Percentiles rank a stretch among this genome's conserved stretches.
phyloP scores from a whole-genome alignment of 2,329 filamentous ascomycete species.

The Botrytis fabae region DNA sequence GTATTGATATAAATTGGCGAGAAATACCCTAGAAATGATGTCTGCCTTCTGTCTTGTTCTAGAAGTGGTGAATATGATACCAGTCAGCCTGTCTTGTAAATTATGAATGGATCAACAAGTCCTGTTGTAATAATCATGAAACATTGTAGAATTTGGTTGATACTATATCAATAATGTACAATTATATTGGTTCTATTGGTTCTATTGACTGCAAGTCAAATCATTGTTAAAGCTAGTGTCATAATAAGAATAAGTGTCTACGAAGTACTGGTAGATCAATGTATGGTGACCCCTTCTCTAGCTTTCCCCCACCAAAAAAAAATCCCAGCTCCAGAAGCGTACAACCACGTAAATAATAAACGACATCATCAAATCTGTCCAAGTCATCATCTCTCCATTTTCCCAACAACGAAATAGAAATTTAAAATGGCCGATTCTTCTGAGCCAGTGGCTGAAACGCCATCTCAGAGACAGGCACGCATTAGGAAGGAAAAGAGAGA shows the following conservation, averaged over 20 bases:
- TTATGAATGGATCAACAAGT: not conserved
- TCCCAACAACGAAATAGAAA: not conserved
- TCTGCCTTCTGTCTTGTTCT: not conserved
- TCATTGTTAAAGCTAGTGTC: not conserved
- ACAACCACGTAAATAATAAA: not conserved
- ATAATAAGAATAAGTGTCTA: not conserved
- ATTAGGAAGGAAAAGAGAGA: constrained; percentile 77
- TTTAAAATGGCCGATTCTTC: constrained; percentile 13
- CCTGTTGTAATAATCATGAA: not conserved
- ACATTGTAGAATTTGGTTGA: not conserved
- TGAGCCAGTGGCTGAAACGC: not conserved
- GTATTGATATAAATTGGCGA: not conserved
- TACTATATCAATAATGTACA: not conserved
- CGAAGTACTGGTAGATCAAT: not conserved
- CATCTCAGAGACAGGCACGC: constrained; percentile 56
- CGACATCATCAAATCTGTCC: constrained; percentile 2
- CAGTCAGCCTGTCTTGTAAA: not conserved
- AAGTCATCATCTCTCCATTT: not conserved
- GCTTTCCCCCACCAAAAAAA: constrained; percentile 14
- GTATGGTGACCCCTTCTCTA: not conserved
- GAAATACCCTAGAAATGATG: not conserved
- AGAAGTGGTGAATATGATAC: not conserved
- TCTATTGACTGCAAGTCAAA: not conserved
- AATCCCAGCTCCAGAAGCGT: not conserved
- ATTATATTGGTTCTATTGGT: not conserved